These are phyloP conservation scores for Litsea cubeba DNA, from an alignment of 164 flowering plant species.

Conservation along the genomic window DNA sequence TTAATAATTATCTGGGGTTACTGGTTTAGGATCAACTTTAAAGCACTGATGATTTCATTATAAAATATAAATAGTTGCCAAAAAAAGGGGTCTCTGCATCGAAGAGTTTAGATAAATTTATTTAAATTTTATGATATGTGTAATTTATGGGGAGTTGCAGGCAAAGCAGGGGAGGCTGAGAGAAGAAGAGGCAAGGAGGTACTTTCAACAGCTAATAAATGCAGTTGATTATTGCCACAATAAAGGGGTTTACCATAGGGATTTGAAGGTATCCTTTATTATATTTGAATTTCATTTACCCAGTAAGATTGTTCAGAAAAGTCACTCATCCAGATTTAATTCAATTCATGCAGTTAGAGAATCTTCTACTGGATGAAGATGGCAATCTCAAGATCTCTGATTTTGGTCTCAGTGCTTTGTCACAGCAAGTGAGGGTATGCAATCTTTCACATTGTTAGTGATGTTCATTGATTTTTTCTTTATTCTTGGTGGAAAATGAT, in stretches of 20 bases:
- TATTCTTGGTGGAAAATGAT: no score
- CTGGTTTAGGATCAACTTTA: no score
- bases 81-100: no score
- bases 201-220: conserved; percentile 15
- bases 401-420: conserved; percentile 68
- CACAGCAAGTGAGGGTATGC: conserved; percentile 13
- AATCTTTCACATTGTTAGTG: neutral
- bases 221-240: conserved; percentile 20
- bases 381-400: conserved; percentile 66
- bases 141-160: conserved; percentile 3
- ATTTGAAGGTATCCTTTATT: conserved; percentile 6
- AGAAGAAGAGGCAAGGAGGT: conserved; percentile 16
- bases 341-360: conserved; percentile 29
- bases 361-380: conserved; percentile 59
- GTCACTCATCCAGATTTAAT: neutral
- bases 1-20: no score
- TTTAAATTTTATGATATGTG: neutral
- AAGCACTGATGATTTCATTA: no score
- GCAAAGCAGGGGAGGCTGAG: conserved; percentile 12
- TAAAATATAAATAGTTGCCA: no score
- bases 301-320: neutral
- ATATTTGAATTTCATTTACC: neutral
- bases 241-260: conserved; percentile 18
- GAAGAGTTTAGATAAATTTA: no score
- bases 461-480: neutral